These are phyloP conservation scores for Hypomontagnella monticulosa DNA, from an alignment of 495 filamentous ascomycete species.

Conservation along the genomic window DNA sequence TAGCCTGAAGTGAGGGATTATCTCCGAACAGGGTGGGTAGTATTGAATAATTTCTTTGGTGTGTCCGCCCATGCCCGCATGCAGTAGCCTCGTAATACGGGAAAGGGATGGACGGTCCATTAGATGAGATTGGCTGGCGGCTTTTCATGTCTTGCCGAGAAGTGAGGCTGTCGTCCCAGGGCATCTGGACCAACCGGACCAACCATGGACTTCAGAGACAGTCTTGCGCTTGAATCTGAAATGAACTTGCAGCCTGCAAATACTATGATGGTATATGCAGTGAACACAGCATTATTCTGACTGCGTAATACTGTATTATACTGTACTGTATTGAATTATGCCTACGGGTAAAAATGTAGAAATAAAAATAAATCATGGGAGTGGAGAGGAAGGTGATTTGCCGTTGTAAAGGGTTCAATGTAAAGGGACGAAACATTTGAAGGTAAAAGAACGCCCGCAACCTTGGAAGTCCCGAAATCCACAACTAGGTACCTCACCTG, in stretches of 20 bases:
- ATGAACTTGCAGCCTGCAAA: conserved; percentile 30
- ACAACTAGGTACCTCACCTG: no score
- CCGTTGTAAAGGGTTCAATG: no score
- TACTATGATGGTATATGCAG: not conserved
- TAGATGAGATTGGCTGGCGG: conserved; percentile 39
- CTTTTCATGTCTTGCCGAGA: conserved; percentile 45
- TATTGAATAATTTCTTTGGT: conserved; percentile 46
- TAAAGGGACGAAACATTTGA: no score
- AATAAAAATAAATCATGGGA: not conserved
- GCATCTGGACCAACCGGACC: conserved; percentile 29
- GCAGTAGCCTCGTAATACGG: conserved; percentile 50
- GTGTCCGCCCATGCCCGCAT: conserved; percentile 42
- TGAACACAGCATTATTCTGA: not conserved
- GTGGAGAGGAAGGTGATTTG: not conserved
- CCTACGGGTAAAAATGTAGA: no score
- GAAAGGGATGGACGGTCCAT: conserved; percentile 38
- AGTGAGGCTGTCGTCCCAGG: conserved; percentile 49
- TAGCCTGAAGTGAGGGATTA: conserved; percentile 46
- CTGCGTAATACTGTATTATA: no score
- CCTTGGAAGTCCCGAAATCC: no score
- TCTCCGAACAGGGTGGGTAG: conserved; percentile 46
- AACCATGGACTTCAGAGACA: conserved; percentile 22
- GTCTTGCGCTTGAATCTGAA: conserved; percentile 23
- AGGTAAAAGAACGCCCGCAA: not conserved
- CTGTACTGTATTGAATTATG: no score